Evolutionary conservation across 176 grass and related monocot genomes (phyloP), one percentile per base, ranked within the genome.

Genomic region (Zoysia pacifica): DNA sequence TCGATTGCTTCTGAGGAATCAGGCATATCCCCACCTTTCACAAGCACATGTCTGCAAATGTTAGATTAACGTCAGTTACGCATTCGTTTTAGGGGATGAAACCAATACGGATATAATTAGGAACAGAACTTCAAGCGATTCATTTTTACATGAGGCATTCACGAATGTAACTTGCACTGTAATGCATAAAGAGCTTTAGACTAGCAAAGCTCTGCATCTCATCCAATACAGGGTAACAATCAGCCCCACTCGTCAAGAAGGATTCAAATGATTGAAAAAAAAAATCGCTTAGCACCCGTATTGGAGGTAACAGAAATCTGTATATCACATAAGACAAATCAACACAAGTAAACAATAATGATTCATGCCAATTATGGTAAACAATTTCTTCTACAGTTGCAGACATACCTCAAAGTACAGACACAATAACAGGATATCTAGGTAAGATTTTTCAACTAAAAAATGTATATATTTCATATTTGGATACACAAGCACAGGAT

Each of bases 11-110:
- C 92, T 74, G 75, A 79, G 3, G 68, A 91, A 77, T 77, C 92
- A 76, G 79, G 58, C 61, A 94, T 85, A 78, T 98, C 90, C 67
- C 92, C 95, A 36, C 95, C 95, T 88, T 98, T 98, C 79, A 98
- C 92, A 76, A 98, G 92, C 45, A 94, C 88, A 89, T 87, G 78
- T 93, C 96, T 98, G 82, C 67, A 94, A 47, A 91, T 85, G 10
- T 68, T 46, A 75, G 53, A 48, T 2, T 70, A 63, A 67, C 41
- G 64, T 64, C 5, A 37, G 12, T 6, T 64, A 67, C 36, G 48
- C 47, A 80, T 70, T 76, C 41, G 40, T 7, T 58, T 48, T 49
- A 56, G 6, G 14, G 4, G 46, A 45, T 75, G 20, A 48, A 67
- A 67, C 40, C 7, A 67, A 8, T 59, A 72, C 56, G 14, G 11